A percentile compares a stretch with the other conserved stretches of the same genome.
Conservation (phyloP, 1,139 yeast genomes). For the Yamadazyma taylorii region DNA sequence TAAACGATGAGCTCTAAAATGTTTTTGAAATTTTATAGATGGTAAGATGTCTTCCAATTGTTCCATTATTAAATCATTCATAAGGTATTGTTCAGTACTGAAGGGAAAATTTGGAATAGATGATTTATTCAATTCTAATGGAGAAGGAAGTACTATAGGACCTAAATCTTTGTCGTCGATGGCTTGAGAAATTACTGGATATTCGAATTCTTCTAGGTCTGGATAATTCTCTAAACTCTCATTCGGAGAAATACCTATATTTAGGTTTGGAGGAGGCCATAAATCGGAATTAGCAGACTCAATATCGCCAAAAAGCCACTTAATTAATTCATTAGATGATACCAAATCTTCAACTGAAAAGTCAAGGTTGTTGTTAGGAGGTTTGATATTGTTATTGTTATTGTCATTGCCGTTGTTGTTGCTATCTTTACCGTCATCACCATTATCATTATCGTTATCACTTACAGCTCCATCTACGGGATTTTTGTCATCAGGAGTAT, state of each 20-base stretch:
- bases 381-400: too few relatives aligned
- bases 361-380: neutral
- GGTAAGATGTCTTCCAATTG: constrained; percentile 12
- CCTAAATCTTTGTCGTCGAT: neutral
- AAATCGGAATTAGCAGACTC: constrained; percentile 9
- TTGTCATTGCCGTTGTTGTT: too few relatives aligned
- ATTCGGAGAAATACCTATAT: constrained; percentile 11
- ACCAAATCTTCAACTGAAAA: constrained; percentile 15
- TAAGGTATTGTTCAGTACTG: constrained; percentile 10
- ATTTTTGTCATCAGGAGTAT: neutral
- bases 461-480: neutral
- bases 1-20: constrained; percentile 24
- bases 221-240: constrained; percentile 14
- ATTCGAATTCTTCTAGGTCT: constrained; percentile 14
- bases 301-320: constrained; percentile 18
- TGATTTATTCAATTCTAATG: neutral
- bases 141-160: neutral
- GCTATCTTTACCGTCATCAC: neutral
- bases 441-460: neutral
- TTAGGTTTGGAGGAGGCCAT: constrained; percentile 3
- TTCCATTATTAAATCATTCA: constrained; percentile 11
- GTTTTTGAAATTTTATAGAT: constrained; percentile 13
- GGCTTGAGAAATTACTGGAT: constrained; percentile 6
- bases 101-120: constrained; percentile 13
- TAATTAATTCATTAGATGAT: constrained; percentile 15